Conservation (phyloP, 768 basidiomycete genomes). For the Leccinum ochraceum region DNA sequence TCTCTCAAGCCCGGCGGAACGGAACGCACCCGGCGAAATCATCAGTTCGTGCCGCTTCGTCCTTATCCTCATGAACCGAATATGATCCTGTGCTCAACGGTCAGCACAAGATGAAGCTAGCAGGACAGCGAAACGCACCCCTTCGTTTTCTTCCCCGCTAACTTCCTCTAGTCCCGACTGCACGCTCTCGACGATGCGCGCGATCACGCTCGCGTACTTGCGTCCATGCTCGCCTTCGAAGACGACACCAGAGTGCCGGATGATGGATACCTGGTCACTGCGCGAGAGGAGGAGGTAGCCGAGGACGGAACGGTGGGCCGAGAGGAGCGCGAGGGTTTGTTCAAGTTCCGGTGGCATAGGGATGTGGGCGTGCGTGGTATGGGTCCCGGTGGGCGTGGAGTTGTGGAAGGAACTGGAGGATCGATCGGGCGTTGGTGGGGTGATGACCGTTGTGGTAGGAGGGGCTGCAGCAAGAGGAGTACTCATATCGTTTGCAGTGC, state of each 20-base stretch:
- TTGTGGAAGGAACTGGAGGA: neutral
- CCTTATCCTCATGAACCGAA: slow-evolving; percentile 87
- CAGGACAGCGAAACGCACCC: slow-evolving; percentile 42
- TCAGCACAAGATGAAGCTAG: neutral
- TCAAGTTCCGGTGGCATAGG: slow-evolving; percentile 78
- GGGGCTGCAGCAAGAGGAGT: slow-evolving; percentile 12
- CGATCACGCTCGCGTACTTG: slow-evolving; percentile 72
- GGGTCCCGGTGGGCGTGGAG: slow-evolving; percentile 12
- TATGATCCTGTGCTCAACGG: slow-evolving; percentile 67
- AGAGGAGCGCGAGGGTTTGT: slow-evolving; percentile 71
- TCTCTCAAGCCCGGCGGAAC: neutral
- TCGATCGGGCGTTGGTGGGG: slow-evolving; percentile 7
- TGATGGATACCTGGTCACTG: slow-evolving; percentile 70
- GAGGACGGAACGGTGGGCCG: slow-evolving; percentile 80
- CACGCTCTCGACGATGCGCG: slow-evolving; percentile 76
- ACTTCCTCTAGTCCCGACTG: slow-evolving; percentile 79
- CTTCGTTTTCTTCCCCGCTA: slow-evolving; percentile 59
- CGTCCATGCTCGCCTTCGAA: slow-evolving; percentile 84
- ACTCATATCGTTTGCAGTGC: slow-evolving; percentile 1
- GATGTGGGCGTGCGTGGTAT: slow-evolving; percentile 13
- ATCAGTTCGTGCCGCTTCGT: slow-evolving; percentile 91
- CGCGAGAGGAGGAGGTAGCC: slow-evolving; percentile 86
- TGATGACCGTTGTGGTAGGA: neutral
- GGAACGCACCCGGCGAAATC: slow-evolving; percentile 83
- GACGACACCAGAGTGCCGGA: slow-evolving; percentile 80